Conservation (phyloP, 78 protist species). For the Dictyostelium intermedium region DNA sequence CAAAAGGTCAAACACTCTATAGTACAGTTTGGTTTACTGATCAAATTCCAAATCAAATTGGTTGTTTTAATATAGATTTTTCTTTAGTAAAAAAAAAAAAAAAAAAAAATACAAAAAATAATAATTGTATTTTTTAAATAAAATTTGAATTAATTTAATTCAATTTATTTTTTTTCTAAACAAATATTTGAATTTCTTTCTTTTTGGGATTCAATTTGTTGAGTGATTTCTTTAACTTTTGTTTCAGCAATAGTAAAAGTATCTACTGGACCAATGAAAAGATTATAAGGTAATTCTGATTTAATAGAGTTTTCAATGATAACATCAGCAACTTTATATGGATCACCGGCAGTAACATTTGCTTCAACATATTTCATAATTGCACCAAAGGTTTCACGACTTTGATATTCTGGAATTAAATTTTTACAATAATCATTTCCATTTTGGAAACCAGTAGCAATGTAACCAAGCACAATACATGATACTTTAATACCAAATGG, state of each 20-base stretch:
- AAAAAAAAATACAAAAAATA: too few species aligned
- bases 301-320: not conserved
- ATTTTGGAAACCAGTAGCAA: constrained; percentile 8
- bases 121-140: too few species aligned
- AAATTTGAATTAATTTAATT: too few species aligned
- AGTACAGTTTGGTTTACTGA: not conserved
- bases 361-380: not conserved
- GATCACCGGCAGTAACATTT: not conserved
- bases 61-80: not conserved
- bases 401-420: constrained; percentile 6
- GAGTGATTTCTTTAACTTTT: not conserved
- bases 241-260: not conserved
- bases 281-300: not conserved
- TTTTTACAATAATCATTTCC: not conserved
- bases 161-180: too few species aligned
- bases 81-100: not conserved
- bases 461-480: constrained; percentile 14
- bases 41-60: not conserved
- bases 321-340: constrained; percentile 4
- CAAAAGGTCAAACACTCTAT: not conserved
- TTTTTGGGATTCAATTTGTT: constrained; percentile 14
- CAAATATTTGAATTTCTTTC: constrained; percentile 27
- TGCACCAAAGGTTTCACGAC: not conserved
- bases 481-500: constrained; percentile 18
- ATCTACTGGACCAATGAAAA: not conserved